Conservation (phyloP, 352 stramenopile species). For the Phytopythium montanum region DNA sequence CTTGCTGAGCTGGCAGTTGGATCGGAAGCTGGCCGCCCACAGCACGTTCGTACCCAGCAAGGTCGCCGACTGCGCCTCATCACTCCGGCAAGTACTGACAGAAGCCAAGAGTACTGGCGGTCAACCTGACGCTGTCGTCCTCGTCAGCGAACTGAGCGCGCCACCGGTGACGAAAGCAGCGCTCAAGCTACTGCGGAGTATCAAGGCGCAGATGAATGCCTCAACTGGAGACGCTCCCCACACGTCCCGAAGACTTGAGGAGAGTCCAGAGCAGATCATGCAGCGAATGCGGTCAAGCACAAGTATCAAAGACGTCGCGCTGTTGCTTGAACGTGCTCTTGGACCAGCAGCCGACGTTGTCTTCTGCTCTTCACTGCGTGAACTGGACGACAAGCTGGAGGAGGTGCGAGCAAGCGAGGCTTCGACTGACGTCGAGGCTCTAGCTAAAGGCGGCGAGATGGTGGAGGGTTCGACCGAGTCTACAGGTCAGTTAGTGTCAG, state of each 20-base stretch:
- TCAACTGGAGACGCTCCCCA: too few relatives aligned
- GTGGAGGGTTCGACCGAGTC: neutral
- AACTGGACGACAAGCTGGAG: slow-evolving; percentile 13
- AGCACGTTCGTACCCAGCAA: slow-evolving; percentile 40
- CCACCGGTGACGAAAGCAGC: slow-evolving; percentile 47
- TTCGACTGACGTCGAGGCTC: neutral
- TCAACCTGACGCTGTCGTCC: slow-evolving; percentile 26
- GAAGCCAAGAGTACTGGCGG: neutral
- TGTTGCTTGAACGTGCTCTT: slow-evolving; percentile 35
- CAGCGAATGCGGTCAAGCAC: slow-evolving; percentile 19
- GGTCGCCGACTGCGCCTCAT: slow-evolving; percentile 17
- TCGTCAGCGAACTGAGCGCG: slow-evolving; percentile 45
- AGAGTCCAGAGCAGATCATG: neutral
- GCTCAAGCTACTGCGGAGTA: slow-evolving; percentile 30
- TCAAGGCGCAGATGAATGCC: neutral
- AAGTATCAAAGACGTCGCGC: slow-evolving; percentile 26
- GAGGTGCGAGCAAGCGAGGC: neutral
- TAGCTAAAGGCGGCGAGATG: slow-evolving; percentile 6
- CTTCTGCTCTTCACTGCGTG: slow-evolving; percentile 28
- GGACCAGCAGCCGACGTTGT: slow-evolving; percentile 12
- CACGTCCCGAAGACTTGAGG: neutral
- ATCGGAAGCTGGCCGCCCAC: slow-evolving; percentile 38
- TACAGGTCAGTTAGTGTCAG: neutral
- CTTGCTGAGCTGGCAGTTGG: slow-evolving; percentile 36
- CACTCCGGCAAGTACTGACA: slow-evolving; percentile 21